Evolutionary conservation across 176 grass and related monocot genomes (phyloP).

Genomic region (Oryza glaberrima): DNA sequence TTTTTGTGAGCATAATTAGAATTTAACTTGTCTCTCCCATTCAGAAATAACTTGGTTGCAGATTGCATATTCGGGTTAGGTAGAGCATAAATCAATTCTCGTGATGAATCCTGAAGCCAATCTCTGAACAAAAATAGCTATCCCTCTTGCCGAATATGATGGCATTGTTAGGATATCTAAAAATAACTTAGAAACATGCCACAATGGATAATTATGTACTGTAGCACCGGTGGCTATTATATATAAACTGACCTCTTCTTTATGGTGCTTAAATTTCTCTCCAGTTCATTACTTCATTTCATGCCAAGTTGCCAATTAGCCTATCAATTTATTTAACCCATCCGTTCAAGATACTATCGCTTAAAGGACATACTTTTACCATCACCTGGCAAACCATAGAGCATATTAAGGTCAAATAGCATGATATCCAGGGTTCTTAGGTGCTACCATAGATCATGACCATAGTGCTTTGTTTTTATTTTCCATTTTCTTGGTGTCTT

Average conservation of each 20-base stretch:
- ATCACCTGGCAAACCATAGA: not conserved
- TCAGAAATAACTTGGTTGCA: no score
- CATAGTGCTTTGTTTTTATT: not conserved
- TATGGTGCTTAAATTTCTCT: not conserved
- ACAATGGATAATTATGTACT: not conserved
- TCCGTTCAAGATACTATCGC: not conserved
- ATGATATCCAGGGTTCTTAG: not conserved
- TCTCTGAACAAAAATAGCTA: no score
- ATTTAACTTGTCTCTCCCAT: no score
- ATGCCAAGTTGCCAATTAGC: not conserved
- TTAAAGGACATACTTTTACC: not conserved
- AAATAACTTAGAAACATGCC: not conserved
- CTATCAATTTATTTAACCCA: slow-evolving; percentile 1
- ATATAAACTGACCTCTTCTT: not conserved
- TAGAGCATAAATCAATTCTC: no score
- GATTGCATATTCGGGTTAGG: no score
- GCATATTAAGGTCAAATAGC: not conserved
- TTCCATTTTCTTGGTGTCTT: not conserved
- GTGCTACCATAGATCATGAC: not conserved
- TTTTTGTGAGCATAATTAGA: no score
- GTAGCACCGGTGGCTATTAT: not conserved
- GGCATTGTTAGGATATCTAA: not conserved
- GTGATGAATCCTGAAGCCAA: no score
- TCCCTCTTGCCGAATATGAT: not conserved
- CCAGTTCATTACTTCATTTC: not conserved